These are phyloP conservation scores for Neurospora sp. DNA, from an alignment of 2,329 filamentous ascomycete species.

Conservation along the genomic window DNA sequence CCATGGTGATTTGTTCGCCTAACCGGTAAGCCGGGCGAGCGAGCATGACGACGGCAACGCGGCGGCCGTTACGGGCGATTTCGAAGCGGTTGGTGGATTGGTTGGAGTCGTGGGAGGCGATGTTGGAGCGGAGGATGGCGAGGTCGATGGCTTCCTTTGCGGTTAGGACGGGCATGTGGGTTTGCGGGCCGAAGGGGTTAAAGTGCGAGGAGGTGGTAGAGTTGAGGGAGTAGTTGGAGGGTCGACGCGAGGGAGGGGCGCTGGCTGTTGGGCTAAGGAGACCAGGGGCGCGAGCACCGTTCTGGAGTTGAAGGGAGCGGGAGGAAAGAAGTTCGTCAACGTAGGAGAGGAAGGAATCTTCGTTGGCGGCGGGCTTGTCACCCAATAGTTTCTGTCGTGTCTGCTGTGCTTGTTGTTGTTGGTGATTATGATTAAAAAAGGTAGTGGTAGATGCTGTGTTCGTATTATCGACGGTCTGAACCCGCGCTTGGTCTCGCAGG, in stretches of 20 bases:
- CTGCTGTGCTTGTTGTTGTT: slow-evolving; percentile 10
- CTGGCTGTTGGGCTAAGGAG: slow-evolving; percentile 64
- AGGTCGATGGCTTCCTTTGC: slow-evolving; percentile 84
- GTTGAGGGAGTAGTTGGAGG: slow-evolving; percentile 28
- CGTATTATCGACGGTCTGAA: slow-evolving; percentile 39
- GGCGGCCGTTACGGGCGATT: slow-evolving; percentile 82
- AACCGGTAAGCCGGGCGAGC: slow-evolving; percentile 81
- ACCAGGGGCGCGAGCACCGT: slow-evolving; percentile 42
- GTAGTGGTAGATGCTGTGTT: slow-evolving; percentile 10
- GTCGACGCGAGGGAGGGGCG: slow-evolving; percentile 41
- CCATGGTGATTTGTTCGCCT: slow-evolving; percentile 76
- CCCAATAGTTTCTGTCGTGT: neutral
- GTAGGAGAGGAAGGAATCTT: slow-evolving; percentile 64
- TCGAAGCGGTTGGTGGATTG: slow-evolving; percentile 90
- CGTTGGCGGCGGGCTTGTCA: slow-evolving; percentile 26
- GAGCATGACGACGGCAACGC: slow-evolving; percentile 84
- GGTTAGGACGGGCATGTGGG: slow-evolving; percentile 39
- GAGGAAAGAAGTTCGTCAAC: slow-evolving; percentile 63
- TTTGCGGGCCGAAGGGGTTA: neutral
- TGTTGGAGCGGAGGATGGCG: slow-evolving; percentile 75
- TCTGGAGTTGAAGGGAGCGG: slow-evolving; percentile 27
- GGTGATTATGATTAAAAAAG: slow-evolving; percentile 17
- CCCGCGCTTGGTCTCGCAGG: slow-evolving; percentile 69
- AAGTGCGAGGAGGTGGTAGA: slow-evolving; percentile 7
- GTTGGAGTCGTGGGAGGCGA: slow-evolving; percentile 48